Evolutionary conservation across 805 yeast species (phyloP), one percentile per base, ranked within the genome.

Genomic region (Candida michaelii): DNA sequence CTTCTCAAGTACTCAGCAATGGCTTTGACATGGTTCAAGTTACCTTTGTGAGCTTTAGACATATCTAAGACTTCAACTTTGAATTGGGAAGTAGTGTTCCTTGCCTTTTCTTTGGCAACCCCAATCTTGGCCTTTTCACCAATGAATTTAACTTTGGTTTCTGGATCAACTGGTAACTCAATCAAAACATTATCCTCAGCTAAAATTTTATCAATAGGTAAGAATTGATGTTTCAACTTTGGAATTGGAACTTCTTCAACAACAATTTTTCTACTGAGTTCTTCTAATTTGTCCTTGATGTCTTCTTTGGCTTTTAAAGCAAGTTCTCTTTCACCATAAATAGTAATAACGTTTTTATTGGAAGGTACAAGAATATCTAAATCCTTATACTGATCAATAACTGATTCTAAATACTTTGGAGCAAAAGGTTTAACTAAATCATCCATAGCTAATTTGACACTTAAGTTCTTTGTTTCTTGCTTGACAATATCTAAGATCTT

Each of bases 1-100:
- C 76, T 70, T 42, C 66, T 60, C 51, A 93, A 83, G 60, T 73
- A 86, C 10, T 83, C 73, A 32, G 89, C 83, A 44, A 93, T 71
- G 30, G 81, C 76, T 47, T 79, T 78, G 8, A 96, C 97, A 55
- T 93, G 98, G 13, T 69, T 60, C 40, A 78, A 58, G 57, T 87
- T 79, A 50, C 85, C 87, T 55, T 89, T 86, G 61, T 93, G 97
- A 23, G 98, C 96, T 63, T 79, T 83, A 9, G 95, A 81, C 62
- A 93, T 82, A 55, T 89, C 96, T 56, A 93, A 73, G 27, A 80
- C 66, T 50, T 82, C 89, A 30, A 83, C 78, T 43, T 74, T 69
- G 58, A 74, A 80, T 42, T 77, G 73, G 36, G 80, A 69, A 25
- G 93, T 77, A 31, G 79, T 70, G 37, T 72, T 59, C 60, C 82